Evolutionary conservation across 2,329 filamentous ascomycete genomes (phyloP), one percentile per base, ranked within the genome.

Genomic region (Cadophora malorum): DNA sequence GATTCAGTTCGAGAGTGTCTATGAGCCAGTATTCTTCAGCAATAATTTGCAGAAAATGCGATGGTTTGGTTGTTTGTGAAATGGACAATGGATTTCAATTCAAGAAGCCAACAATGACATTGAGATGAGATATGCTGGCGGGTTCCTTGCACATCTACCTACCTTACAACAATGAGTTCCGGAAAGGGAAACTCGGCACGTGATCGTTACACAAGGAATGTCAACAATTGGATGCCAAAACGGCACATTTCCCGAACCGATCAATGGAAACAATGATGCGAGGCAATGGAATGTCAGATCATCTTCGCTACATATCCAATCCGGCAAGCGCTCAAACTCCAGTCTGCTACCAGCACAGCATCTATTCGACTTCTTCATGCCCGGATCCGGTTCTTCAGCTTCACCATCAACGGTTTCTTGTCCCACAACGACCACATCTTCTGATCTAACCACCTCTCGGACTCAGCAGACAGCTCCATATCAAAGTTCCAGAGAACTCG

Each of bases 401-500:
- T 68, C 28, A 71, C 68, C 38, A 67, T 67, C 47, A 72, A 28
- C 9, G 70, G 67, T 14, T 50, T 25, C 66, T 71, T 73, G 25
- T 72, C 69, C 71, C 69, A 72, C 21, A 71, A 33, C 19, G 59
- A 23, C 35, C 65, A 71, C n/a, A 63, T 47, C 59, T 72, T 72
- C 65, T 69, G 67, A 21, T 69, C 47, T 7, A 65, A 25, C 69
- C 69, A 72, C 16, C 61, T 58, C 25, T 66, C n/a, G 12, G 59
- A 67, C 35, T 65, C 67, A 5, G 66, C 31, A 25, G 45, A 56
- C 12, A 72, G 56, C 52, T 70, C 60, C 33, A 74, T 19, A 16
- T 74, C 70, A 21, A 73, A 74, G 21, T 71, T 70, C 58, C 64
- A 74, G 1, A 74, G 25, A 0, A 74, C 28, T 23, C 65, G 49